These are phyloP conservation scores for Camellia japonica DNA, from an alignment of 148 eudicot genomes.

Conservation along the genomic window DNA sequence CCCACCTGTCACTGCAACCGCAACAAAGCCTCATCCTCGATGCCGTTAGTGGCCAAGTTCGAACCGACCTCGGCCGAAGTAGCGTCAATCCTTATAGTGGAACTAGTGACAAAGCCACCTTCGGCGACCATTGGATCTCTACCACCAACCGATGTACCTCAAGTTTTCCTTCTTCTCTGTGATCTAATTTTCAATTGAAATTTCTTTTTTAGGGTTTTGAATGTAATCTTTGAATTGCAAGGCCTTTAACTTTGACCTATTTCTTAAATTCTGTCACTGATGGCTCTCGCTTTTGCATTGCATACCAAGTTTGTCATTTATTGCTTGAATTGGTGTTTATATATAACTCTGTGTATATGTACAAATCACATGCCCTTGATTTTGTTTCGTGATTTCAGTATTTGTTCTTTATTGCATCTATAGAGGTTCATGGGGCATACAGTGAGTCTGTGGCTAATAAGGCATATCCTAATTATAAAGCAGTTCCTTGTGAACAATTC, in stretches of 20 bases:
- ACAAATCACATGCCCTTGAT: no score
- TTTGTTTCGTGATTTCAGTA: neutral
- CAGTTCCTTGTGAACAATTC: constrained; percentile 73
- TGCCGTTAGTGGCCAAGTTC: neutral
- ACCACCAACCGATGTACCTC: neutral
- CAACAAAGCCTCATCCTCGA: neutral
- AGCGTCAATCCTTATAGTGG: neutral
- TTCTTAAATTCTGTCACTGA: constrained; percentile 22
- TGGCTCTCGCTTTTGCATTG: constrained; percentile 46
- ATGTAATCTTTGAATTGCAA: constrained; percentile 12
- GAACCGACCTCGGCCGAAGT: neutral
- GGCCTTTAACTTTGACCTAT: constrained; percentile 27
- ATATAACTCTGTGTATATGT: neutral
- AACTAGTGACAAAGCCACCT: neutral
- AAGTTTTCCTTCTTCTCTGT: neutral
- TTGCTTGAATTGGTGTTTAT: neutral
- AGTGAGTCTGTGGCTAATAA: constrained; percentile 31
- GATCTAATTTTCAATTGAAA: neutral
- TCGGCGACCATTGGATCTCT: neutral
- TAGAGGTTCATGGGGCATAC: constrained; percentile 70
- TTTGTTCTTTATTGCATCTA: neutral
- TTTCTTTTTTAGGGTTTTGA: no score
- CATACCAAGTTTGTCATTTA: constrained; percentile 49
- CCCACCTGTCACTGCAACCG: no score
- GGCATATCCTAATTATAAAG: constrained; percentile 47